Percentiles rank a stretch among this genome's conserved stretches.
Conservation (phyloP, 1,284 basidiomycete genomes). For the Schizophyllum amplum region DNA sequence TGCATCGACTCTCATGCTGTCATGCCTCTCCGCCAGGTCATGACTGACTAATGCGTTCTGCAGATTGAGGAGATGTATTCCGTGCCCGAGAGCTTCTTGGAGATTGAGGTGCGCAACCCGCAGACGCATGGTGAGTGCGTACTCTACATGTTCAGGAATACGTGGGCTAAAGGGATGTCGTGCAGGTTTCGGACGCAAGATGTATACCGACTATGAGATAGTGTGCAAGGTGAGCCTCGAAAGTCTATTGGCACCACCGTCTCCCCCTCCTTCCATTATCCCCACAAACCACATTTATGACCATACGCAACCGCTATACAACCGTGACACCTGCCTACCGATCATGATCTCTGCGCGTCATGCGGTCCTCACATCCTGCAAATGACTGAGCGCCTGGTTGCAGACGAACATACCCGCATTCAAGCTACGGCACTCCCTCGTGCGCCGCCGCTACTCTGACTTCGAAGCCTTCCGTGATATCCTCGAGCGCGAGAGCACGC, state of each 20-base stretch:
- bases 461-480: constrained; percentile 99
- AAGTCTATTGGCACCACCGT: background rate
- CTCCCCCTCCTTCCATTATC: background rate
- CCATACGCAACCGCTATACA: no score
- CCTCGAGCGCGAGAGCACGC: constrained; percentile 91
- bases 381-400: background rate
- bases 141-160: background rate
- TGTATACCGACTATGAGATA: constrained; percentile 99
- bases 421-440: constrained; percentile 91
- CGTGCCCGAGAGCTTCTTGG: constrained; percentile 93
- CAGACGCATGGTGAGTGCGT: constrained; percentile 82
- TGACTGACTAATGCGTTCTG: constrained; percentile 15
- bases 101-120: constrained; percentile 96
- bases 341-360: no score
- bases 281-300: background rate
- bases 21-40: no score
- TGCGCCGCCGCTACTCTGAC: constrained; percentile 94
- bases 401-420: constrained; percentile 99
- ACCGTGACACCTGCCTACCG: background rate
- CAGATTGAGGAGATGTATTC: constrained; percentile 99
- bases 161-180: constrained; percentile 6
- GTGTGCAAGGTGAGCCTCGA: constrained; percentile 79
- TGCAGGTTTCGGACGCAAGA: constrained; percentile 88
- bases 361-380: background rate
- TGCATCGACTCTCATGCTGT: no score